Evolutionary conservation across 441 rosid species (phyloP).

Genomic region (Corymbia citriodora): DNA sequence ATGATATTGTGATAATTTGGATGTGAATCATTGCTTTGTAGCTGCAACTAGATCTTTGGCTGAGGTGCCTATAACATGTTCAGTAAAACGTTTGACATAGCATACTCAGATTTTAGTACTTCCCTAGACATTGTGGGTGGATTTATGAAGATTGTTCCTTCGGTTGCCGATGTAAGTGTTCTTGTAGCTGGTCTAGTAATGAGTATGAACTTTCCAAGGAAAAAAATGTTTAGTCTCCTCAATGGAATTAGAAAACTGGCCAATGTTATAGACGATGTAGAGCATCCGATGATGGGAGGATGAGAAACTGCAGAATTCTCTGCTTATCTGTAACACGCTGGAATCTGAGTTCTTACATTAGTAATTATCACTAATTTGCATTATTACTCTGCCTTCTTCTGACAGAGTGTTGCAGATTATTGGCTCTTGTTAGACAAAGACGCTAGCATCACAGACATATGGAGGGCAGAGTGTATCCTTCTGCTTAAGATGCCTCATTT

Average conservation of each 20-base stretch:
- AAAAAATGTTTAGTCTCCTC: neutral
- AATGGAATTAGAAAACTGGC: neutral
- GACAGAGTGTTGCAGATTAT: constrained; percentile 89
- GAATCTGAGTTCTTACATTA: neutral
- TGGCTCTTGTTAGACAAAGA: constrained; percentile 94
- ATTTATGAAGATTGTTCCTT: constrained; percentile 91
- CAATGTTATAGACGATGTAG: neutral
- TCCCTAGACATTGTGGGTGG: constrained; percentile 85
- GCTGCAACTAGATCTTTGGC: too few relatives aligned
- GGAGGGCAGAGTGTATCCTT: constrained; percentile 91
- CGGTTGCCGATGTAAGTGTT: constrained; percentile 82
- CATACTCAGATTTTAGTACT: constrained; percentile 48
- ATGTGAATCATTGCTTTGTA: too few relatives aligned
- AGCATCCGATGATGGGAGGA: neutral
- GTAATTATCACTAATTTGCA: neutral
- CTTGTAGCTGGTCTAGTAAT: neutral
- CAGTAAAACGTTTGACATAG: constrained; percentile 5
- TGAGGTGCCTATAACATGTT: too few relatives aligned
- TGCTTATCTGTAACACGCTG: neutral
- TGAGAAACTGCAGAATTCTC: neutral
- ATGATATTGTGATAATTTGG: too few relatives aligned
- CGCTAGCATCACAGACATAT: constrained; percentile 90
- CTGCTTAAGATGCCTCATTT: neutral
- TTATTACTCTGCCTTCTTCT: neutral
- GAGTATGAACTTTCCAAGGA: neutral